These are phyloP conservation scores for Coix lacrymajobi DNA, from an alignment of 176 grass and related monocot species.

Conservation along the genomic window DNA sequence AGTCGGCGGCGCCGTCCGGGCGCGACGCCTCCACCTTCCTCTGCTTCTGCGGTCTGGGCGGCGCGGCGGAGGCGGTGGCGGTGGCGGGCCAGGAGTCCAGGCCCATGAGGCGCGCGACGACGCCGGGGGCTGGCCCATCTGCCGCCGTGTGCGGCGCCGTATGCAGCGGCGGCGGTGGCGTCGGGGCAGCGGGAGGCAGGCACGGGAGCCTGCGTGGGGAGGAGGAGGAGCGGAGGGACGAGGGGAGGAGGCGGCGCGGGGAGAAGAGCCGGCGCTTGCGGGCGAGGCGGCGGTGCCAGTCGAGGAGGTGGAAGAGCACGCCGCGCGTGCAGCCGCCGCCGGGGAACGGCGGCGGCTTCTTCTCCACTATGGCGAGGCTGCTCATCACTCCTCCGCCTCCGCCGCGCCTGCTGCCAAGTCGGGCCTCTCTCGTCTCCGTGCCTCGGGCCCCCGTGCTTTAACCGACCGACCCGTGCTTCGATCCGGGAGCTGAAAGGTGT, in stretches of 20 bases:
- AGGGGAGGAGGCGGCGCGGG: conserved; percentile 14
- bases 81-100: conserved; percentile 64
- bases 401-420: not conserved
- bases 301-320: conserved; percentile 76
- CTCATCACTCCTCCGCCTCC: conserved; percentile 12
- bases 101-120: conserved; percentile 95
- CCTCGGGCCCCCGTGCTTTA: not conserved
- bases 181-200: not conserved
- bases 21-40: conserved; percentile 51
- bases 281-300: conserved; percentile 81
- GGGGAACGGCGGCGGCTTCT: conserved; percentile 40
- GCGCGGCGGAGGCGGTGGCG: not conserved
- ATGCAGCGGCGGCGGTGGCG: not conserved
- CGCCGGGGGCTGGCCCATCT: conserved; percentile 37
- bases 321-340: conserved; percentile 51
- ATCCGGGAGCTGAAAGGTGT: conserved; percentile 28
- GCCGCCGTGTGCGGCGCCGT: not conserved
- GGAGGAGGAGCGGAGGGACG: conserved; percentile 13
- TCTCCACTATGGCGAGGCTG: conserved; percentile 92
- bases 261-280: conserved; percentile 54
- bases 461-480: conserved; percentile 33
- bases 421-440: not conserved
- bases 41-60: conserved; percentile 61
- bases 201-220: conserved; percentile 23
- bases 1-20: not conserved